Base-by-base conservation (phyloP, 192 early-diverging fungal genomes). In the Coemansia javaensis region DNA sequence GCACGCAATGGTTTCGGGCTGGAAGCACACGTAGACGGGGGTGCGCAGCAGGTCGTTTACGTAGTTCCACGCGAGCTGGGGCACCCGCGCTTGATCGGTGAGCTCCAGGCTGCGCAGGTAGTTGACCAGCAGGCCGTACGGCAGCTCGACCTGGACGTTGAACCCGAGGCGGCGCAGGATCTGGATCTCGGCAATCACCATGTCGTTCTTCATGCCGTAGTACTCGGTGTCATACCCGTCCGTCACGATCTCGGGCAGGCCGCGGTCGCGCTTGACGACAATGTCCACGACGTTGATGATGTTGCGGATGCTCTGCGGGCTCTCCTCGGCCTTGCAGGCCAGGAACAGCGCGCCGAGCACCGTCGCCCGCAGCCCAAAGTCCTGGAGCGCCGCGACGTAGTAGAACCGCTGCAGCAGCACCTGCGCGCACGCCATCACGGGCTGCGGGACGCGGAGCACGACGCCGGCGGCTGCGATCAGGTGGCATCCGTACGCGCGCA, bases 51-150 rank as follows among this genome's bases (percentile, higher is more conserved):
- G 61, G 56, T 99, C 97, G 66, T 99, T 97, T 39, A 97, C 55
- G 63, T 88, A 95, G 53, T 92, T 91, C 93, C 93, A 97, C 12
- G 93, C 89, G 18, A 78, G 72, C 50, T 93, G 90, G 6, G 86
- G 80, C n/a, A 99, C 63, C 9, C 52, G 74, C 10, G 82, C 75
- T 50, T 94, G 82, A 9, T 83, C 83, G 7, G 79, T 82, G 34
- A 94, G 50, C 22, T 83, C 86, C 31, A 99, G 69, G 20, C 85
- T 81, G 31, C 83, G 83, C 57, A 98, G 56, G 63, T 94, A 99
- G 53, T 95, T 94, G 47, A 96, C 81, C 82, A 99, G 84, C 41
- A 92, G 81, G 15, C 87, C 88, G 63, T 99, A 93, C n/a, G 97
- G 93, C 12, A 91, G 81, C 65, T 95, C 87, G 1, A 98, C 94